Evolutionary conservation across 176 grass and related monocot species (phyloP).

Genomic region (Avena sativa): DNA sequence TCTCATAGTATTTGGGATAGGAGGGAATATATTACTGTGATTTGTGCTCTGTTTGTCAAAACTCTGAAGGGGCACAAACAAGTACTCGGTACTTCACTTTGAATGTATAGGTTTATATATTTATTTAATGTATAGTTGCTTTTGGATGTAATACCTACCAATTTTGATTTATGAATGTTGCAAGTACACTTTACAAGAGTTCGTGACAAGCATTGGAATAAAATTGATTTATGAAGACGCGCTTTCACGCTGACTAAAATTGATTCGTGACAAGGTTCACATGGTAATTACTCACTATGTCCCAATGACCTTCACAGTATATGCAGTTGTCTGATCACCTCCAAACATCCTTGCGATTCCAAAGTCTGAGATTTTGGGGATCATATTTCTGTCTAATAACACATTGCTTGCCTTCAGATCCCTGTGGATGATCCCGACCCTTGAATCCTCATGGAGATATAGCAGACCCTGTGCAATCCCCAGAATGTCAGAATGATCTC

Average conservation of each 20-base stretch:
- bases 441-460: constrained; percentile 59
- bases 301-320: constrained; percentile 48
- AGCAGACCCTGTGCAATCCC: constrained; percentile 51
- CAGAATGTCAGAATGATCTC: constrained; percentile 42
- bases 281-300: constrained; percentile 57
- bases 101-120: no score
- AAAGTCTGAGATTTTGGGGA: constrained; percentile 55
- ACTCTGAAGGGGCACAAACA: no score
- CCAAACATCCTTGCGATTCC: constrained; percentile 58
- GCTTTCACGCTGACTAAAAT: no score
- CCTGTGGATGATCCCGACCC: constrained; percentile 55
- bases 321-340: constrained; percentile 53
- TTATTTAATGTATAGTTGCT: not conserved
- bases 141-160: constrained; percentile 13
- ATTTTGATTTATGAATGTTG: not conserved
- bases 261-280: no score
- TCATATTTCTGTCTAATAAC: constrained; percentile 48
- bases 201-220: not conserved
- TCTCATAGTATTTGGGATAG: no score
- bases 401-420: constrained; percentile 56
- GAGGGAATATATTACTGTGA: no score
- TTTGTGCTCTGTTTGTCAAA: no score
- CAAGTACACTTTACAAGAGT: not conserved
- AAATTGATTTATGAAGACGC: no score
- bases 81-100: no score